phyloP scores from a whole-genome alignment of 805 yeast genomes.

The Grigorovia jiainica region DNA sequence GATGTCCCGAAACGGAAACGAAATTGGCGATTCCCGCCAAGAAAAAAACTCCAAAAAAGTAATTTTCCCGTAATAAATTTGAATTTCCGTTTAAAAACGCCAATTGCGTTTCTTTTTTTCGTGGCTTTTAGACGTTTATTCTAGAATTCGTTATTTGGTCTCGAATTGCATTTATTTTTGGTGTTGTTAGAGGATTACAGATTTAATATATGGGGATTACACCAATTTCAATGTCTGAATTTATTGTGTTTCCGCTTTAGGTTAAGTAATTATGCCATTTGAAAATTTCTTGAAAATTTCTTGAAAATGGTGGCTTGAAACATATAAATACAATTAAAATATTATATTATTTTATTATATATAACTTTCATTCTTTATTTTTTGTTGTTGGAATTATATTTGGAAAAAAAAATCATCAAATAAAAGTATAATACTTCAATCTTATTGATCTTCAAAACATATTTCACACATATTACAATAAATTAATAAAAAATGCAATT shows the following conservation, averaged over 20 bases:
- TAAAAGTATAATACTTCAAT: not conserved
- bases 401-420: not conserved
- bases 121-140: not conserved
- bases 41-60: too few relatives aligned
- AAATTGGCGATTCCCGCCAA: not conserved
- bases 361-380: not conserved
- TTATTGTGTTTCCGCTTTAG: not conserved
- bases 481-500: conserved; percentile 10
- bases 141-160: too few relatives aligned
- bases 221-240: not conserved
- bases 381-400: not conserved
- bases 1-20: not conserved
- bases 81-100: too few relatives aligned
- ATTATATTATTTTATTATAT: not conserved
- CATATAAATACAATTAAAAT: not conserved
- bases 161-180: too few relatives aligned
- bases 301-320: too few relatives aligned
- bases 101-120: not conserved
- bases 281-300: too few relatives aligned
- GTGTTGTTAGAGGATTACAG: too few relatives aligned
- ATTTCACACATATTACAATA: not conserved
- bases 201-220: too few relatives aligned
- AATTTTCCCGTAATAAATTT: too few relatives aligned
- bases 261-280: not conserved
- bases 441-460: not conserved